These are phyloP conservation scores for Noccaea bulbosa DNA, from an alignment of 345 rosid species.

Conservation along the genomic window DNA sequence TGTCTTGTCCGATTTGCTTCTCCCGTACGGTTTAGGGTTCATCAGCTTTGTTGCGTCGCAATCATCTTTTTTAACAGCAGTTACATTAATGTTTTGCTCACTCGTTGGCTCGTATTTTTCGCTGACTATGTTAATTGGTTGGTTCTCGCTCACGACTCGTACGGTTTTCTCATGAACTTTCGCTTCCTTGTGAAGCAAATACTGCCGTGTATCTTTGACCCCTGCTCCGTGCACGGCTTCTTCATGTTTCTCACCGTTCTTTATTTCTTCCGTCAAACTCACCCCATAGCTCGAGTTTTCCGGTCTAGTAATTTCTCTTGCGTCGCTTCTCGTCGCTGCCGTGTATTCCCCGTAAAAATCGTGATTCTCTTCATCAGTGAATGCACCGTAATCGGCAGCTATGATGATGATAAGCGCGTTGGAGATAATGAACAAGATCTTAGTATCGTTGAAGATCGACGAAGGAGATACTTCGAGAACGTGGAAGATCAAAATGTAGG, in stretches of 20 bases:
- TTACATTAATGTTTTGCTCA: not conserved
- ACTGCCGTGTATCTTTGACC: not conserved
- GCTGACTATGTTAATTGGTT: not conserved
- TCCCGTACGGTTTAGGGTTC: conserved; percentile 22
- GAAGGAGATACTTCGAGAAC: conserved; percentile 30
- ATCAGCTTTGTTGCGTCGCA: not conserved
- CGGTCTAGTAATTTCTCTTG: not conserved
- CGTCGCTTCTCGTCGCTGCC: conserved; percentile 16
- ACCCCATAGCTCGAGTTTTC: conserved; percentile 3
- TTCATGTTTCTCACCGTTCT: conserved; percentile 23
- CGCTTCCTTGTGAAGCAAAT: conserved; percentile 9
- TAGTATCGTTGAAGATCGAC: conserved; percentile 34
- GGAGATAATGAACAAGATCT: conserved; percentile 38
- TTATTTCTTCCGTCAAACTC: conserved; percentile 14
- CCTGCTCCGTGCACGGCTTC: not conserved
- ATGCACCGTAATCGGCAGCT: conserved; percentile 39
- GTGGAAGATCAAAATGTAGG: conserved; percentile 34
- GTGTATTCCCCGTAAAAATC: conserved; percentile 31
- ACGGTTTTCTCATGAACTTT: conserved; percentile 13
- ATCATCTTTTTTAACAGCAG: not conserved
- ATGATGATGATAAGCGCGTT: conserved; percentile 41
- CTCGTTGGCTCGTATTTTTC: conserved; percentile 9
- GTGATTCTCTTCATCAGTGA: conserved; percentile 21
- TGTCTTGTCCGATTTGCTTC: conserved; percentile 36
- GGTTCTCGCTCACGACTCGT: conserved; percentile 1